Percentiles rank a stretch among this genome's conserved stretches.
phyloP scores from a whole-genome alignment of 2,329 filamentous ascomycete genomes.

The Xylaria sp. region DNA sequence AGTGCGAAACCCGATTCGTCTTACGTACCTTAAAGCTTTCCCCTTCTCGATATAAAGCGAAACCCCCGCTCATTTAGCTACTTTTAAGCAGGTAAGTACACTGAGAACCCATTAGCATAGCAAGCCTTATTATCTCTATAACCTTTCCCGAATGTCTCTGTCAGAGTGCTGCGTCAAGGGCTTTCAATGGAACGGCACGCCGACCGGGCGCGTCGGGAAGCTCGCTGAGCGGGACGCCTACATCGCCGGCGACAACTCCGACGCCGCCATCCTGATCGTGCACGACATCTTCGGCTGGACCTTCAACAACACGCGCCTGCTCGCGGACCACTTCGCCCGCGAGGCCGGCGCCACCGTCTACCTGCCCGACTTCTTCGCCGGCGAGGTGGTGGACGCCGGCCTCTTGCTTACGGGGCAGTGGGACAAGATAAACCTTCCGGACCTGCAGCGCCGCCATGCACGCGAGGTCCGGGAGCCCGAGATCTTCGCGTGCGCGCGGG shows the following conservation, averaged over 20 bases:
- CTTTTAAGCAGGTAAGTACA: background rate
- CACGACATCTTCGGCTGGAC: slow-evolving; percentile 49
- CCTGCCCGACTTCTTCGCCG: slow-evolving; percentile 43
- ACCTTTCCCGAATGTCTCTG: slow-evolving; percentile 18
- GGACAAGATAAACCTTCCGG: slow-evolving; percentile 42
- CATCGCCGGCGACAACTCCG: slow-evolving; percentile 38
- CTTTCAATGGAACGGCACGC: slow-evolving; percentile 47
- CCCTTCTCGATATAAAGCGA: background rate
- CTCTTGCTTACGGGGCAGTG: slow-evolving; percentile 33
- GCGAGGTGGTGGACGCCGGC: slow-evolving; percentile 37
- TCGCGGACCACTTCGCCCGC: slow-evolving; percentile 51
- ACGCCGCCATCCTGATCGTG: slow-evolving; percentile 42
- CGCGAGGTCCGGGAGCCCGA: slow-evolving; percentile 44
- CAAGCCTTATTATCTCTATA: background rate
- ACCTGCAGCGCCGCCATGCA: slow-evolving; percentile 40
- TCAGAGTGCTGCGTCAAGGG: slow-evolving; percentile 41
- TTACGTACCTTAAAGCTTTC: no score
- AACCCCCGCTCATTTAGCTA: background rate
- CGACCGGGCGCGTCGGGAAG: slow-evolving; percentile 40
- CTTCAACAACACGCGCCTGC: slow-evolving; percentile 47
- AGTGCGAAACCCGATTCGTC: no score
- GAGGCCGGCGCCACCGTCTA: slow-evolving; percentile 51
- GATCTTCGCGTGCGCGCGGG: slow-evolving; percentile 40
- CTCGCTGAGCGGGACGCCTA: slow-evolving; percentile 43
- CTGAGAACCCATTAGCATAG: background rate